phyloP scores from a whole-genome alignment of 1,284 basidiomycete genomes.

The Psilocybe mexicana region DNA sequence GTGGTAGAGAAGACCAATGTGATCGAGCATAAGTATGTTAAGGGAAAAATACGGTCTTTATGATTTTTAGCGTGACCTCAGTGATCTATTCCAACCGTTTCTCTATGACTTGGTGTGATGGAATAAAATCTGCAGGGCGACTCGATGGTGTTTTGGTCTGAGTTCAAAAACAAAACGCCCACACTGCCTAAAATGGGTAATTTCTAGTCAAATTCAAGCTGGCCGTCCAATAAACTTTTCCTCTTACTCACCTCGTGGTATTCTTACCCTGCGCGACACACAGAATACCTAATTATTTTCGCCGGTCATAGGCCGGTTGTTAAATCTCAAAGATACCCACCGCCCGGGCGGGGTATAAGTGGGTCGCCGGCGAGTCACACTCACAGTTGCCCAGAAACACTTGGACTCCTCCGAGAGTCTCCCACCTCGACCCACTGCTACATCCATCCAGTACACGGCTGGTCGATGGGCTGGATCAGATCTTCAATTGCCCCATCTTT shows the following conservation, averaged over 20 bases:
- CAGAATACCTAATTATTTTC: too few relatives aligned
- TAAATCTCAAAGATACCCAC: not conserved
- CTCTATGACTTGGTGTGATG: not conserved
- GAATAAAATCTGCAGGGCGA: not conserved
- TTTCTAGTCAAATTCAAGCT: not conserved
- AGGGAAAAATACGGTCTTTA: too few relatives aligned
- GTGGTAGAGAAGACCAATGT: too few relatives aligned
- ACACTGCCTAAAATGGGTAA: not conserved
- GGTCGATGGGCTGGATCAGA: not conserved
- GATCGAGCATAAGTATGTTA: too few relatives aligned
- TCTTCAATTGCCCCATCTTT: not conserved
- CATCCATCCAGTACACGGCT: too few relatives aligned
- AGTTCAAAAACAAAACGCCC: not conserved
- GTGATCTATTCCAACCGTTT: too few relatives aligned
- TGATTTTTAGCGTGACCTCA: too few relatives aligned
- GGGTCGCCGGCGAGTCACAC: not conserved
- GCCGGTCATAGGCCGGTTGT: not conserved
- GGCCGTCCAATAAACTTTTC: not conserved
- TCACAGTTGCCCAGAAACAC: too few relatives aligned
- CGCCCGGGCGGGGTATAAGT: not conserved
- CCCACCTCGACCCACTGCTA: too few relatives aligned
- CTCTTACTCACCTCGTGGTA: not conserved
- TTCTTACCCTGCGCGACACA: not conserved
- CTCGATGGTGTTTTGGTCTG: not conserved
- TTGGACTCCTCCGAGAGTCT: too few relatives aligned